A percentile compares a stretch with the other conserved stretches of the same genome.
Conservation (phyloP, 495 filamentous ascomycete genomes). For the Sordaria brevicollis region DNA sequence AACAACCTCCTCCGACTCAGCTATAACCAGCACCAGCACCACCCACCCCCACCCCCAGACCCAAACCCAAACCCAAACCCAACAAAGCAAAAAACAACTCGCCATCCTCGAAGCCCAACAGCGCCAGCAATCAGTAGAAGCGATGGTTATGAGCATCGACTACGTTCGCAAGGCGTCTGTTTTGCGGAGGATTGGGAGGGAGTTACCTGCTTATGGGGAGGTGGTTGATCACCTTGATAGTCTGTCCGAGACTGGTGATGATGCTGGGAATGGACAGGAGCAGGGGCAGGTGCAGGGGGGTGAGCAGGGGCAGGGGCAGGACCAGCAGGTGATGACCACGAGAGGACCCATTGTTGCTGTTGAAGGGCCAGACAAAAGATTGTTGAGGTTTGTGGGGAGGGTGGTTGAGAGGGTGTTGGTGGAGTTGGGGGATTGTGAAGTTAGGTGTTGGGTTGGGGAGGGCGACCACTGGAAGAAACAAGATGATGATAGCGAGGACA, state of each 20-base stretch:
- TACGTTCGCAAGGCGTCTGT: slow-evolving; percentile 49
- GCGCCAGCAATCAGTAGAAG: slow-evolving; percentile 39
- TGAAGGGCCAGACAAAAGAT: slow-evolving; percentile 54
- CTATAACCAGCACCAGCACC: neutral
- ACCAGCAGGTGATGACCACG: slow-evolving; percentile 29
- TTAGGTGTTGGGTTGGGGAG: slow-evolving; percentile 40
- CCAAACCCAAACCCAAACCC: neutral
- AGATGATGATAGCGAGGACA: no score
- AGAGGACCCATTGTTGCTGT: slow-evolving; percentile 69
- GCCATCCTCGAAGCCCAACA: neutral
- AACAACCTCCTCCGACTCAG: no score
- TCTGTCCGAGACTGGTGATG: slow-evolving; percentile 26
- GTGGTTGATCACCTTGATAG: neutral
- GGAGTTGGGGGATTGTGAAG: slow-evolving; percentile 46
- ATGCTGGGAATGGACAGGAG: slow-evolving; percentile 18
- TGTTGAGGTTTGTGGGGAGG: slow-evolving; percentile 44
- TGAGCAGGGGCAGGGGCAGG: slow-evolving; percentile 19
- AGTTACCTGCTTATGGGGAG: neutral
- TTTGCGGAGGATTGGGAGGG: slow-evolving; percentile 20
- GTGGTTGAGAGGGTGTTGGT: slow-evolving; percentile 53
- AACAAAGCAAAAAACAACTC: neutral
- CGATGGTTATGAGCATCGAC: slow-evolving; percentile 65
- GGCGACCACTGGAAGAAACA: slow-evolving; percentile 7
- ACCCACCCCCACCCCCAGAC: neutral
- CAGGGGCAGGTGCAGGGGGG: slow-evolving; percentile 30